phyloP scores from a whole-genome alignment of 2,329 filamentous ascomycete genomes.

The Cytospora piceicola region DNA sequence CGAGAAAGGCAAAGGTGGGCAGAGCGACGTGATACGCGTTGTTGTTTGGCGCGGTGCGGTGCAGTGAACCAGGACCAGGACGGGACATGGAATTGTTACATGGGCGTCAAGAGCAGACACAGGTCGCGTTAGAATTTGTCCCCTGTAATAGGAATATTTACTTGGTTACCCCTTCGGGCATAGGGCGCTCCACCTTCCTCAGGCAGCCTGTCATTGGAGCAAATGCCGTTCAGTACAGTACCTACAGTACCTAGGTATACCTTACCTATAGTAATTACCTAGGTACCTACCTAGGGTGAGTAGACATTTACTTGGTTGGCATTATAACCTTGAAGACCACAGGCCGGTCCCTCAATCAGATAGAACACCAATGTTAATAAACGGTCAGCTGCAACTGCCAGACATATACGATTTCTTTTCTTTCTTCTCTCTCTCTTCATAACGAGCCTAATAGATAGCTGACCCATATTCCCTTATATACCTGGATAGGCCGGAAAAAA shows the following conservation, averaged over 20 bases:
- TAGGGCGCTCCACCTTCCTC: constrained; percentile 6
- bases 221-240: too few species aligned
- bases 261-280: too few species aligned
- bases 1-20: background rate
- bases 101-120: constrained; percentile 6
- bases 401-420: background rate
- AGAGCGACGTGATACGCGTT: constrained; percentile 21
- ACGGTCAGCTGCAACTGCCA: background rate
- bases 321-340: too few species aligned
- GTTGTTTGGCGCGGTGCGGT: constrained; percentile 13
- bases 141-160: constrained; percentile 25
- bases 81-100: constrained; percentile 6
- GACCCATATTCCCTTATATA: background rate
- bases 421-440: background rate
- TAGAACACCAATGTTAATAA: too few species aligned
- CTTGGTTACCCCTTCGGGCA: constrained; percentile 25
- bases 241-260: too few species aligned
- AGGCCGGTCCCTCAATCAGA: too few species aligned
- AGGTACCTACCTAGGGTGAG: too few species aligned
- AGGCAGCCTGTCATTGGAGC: background rate
- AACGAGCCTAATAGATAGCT: background rate
- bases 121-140: constrained; percentile 27
- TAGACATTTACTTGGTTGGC: too few species aligned
- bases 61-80: background rate
- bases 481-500: background rate